Evolutionary conservation across 176 grass and related monocot species (phyloP), one percentile per base, ranked within the genome.

Genomic region (Oryza longistaminata): DNA sequence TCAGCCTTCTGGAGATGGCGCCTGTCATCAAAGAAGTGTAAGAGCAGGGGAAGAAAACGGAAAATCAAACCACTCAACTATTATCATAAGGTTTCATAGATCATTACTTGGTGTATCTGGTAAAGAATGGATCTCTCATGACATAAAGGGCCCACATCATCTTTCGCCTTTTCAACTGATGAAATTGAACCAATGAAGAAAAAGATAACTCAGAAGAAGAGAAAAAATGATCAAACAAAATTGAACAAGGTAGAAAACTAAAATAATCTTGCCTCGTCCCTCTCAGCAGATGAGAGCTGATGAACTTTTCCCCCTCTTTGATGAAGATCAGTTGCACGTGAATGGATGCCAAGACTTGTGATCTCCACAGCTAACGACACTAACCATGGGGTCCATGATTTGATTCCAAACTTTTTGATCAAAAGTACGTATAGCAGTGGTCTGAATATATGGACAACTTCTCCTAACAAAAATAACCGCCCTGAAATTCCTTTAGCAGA

Each of bases 111-210:
- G 93, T 99, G 19, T 96, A 91, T 68, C 60, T 92, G 72, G 89
- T 73, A 21, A 99, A 99, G 91, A 98, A 98, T 61, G 95, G 95
- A 83, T 98, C 95, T 70, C 95, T 95, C 91, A 98, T 93, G 64
- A 93, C 87, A 67, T 95, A 98, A 76, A 98, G 83, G 15, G 91
- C 93, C 89, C 91, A 98, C 78, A 95, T 83, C 91, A 95, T 85
- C 85, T 95, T 98, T 78, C 95, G 81, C 76, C 93, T 91, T 99
- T 86, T 99, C 70, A 96, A 81, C 96, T 99, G 80, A 85, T 79
- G 48, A 29, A 71, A 67, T 70, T 17, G 16, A 48, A 73, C 10
- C 66, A 90, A 65, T 71, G 16, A 71, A 79, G 37, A 85, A 82
- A 68, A 68, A 24, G 16, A 11, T 26, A 48, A 27, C 37, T 92